Conservation (phyloP, 352 stramenopile genomes). For the Pythium dissotocum region DNA sequence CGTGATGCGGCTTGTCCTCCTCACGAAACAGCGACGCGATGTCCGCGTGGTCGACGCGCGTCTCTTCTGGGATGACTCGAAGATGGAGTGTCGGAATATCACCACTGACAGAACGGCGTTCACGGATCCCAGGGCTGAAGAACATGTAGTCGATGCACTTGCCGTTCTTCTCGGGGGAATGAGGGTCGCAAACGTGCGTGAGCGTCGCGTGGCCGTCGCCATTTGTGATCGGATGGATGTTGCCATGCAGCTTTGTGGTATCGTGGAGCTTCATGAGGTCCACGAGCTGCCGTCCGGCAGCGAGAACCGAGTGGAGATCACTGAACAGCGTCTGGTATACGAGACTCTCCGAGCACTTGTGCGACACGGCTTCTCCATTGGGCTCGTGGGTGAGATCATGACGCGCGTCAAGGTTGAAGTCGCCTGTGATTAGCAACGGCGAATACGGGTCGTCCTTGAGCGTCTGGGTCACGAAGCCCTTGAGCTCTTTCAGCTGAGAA, state of each 20-base stretch:
- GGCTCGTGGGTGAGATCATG: conserved; percentile 55
- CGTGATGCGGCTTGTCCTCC: conserved; percentile 20
- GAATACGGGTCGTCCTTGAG: conserved; percentile 51
- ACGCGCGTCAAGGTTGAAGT: conserved; percentile 83
- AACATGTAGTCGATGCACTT: conserved; percentile 91
- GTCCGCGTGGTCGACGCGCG: conserved; percentile 59
- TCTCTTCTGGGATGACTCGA: conserved; percentile 41
- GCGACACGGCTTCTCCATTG: conserved; percentile 28
- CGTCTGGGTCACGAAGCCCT: conserved; percentile 51
- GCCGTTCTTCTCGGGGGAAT: conserved; percentile 54
- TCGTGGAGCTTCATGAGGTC: conserved; percentile 77
- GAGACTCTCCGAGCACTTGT: conserved; percentile 55
- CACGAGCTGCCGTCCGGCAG: conserved; percentile 36
- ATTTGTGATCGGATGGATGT: conserved; percentile 78
- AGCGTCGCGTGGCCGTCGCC: conserved; percentile 74
- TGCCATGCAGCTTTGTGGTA: conserved; percentile 43
- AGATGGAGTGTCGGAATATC: conserved; percentile 46
- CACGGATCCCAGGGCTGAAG: conserved; percentile 47
- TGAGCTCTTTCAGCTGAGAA: conserved; percentile 63
- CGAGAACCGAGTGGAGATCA: conserved; percentile 47
- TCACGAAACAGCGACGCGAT: conserved; percentile 38
- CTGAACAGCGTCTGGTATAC: conserved; percentile 61
- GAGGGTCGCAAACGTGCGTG: conserved; percentile 45
- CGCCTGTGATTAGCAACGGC: conserved; percentile 69
- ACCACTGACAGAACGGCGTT: conserved; percentile 23